Base-by-base conservation (phyloP, 1,284 basidiomycete species). In the Malassezia cuniculi region DNA sequence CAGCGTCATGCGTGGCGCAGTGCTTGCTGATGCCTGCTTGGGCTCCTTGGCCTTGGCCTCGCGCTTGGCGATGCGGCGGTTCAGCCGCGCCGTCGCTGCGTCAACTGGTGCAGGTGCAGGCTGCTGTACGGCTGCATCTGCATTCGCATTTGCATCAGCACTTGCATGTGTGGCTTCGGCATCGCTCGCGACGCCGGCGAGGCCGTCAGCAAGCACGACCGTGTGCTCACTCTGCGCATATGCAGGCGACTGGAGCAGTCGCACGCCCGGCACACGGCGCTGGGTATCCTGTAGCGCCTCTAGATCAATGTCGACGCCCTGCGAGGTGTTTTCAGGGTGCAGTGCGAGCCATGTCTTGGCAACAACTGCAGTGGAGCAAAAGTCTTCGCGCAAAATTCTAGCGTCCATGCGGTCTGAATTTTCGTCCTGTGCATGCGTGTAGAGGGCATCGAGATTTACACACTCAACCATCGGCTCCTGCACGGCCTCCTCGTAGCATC, bases 251-350 rank as follows among this genome's bases (percentile, higher is more conserved):
- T 57, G 55, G n/a, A 56, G 25, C n/a, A 58, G 31, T n/a, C n/a
- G n/a, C n/a, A n/a, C n/a, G n/a, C n/a, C n/a, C 17, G 21, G 29
- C 3, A 50, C 48, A 9, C 21, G 24, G 4, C 18, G 12, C n/a
- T 50, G 47, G n/a, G 51, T 54, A 27, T 51, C 45, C 2, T 25
- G 16, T 10, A 60, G 39, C 12, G 57, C 57, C 2, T 47, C 44
- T 6, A 55, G 36, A 27, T 60, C 57, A 17, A 60, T 54, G 26
- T 60, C 57, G 8, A 60, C 55, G 15, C 51, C 55, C 30, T 58
- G 56, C 6, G 51, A 31, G 10, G 21, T 27, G 27, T 56, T 54
- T 15, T 34, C 15, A 4, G 18, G 22, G 21, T 44, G 46, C 27
- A 60, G 30, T 6, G 31, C 20, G 6, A 58, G 42, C 57, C 57